A percentile compares a stretch with the other conserved stretches of the same genome.
phyloP scores from a whole-genome alignment of 2,329 filamentous ascomycete species.

The Fusarium sp. region DNA sequence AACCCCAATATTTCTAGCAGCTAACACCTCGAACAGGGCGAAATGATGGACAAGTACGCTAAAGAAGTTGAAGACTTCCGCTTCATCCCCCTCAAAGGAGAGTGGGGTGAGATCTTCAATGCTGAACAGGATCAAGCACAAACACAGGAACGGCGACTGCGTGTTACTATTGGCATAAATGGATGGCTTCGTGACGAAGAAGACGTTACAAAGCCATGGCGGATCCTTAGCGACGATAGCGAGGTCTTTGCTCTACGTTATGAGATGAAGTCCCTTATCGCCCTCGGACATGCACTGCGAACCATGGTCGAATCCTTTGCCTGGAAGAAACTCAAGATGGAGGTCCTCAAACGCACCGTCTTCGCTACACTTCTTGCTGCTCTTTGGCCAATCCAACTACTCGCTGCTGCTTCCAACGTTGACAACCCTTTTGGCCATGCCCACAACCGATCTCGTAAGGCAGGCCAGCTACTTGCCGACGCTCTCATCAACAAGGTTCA shows the following conservation, averaged over 20 bases:
- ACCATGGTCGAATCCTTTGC: constrained; percentile 80
- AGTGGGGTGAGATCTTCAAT: constrained; percentile 53
- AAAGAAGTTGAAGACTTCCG: constrained; percentile 85
- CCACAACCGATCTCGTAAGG: constrained; percentile 82
- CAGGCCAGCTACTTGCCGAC: constrained; percentile 83
- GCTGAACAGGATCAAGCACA: constrained; percentile 41
- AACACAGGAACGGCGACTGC: constrained; percentile 65
- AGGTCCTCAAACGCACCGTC: constrained; percentile 80
- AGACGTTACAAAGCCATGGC: constrained; percentile 85
- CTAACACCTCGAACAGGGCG: constrained; percentile 63
- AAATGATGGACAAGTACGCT: constrained; percentile 90
- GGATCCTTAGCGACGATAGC: constrained; percentile 75
- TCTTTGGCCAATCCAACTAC: constrained; percentile 76
- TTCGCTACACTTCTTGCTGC: constrained; percentile 77
- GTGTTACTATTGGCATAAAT: constrained; percentile 87
- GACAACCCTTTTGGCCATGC: constrained; percentile 88
- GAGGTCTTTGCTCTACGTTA: constrained; percentile 89
- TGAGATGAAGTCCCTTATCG: constrained; percentile 82
- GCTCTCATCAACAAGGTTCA: constrained; percentile 85
- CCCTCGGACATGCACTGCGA: constrained; percentile 79
- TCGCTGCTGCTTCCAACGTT: constrained; percentile 75
- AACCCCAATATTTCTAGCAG: background rate
- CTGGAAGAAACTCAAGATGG: constrained; percentile 78
- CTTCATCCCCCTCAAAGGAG: constrained; percentile 78
- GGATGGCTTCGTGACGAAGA: constrained; percentile 84